Evolutionary conservation across 768 basidiomycete species (phyloP).

Genomic region (Suillus occidentalis): DNA sequence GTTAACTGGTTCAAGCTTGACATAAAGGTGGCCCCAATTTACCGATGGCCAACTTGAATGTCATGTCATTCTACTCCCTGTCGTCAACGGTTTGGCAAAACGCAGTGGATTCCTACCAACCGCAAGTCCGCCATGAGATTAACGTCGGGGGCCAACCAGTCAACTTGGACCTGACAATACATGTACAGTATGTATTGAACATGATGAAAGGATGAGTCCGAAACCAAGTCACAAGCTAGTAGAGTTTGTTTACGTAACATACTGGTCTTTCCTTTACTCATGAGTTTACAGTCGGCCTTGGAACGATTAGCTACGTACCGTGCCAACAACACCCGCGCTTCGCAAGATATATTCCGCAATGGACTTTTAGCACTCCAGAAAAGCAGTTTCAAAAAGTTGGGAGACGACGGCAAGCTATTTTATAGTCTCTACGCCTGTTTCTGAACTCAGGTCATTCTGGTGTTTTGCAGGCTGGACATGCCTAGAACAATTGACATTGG

Average conservation of each 20-base stretch:
- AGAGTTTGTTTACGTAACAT: conserved; percentile 17
- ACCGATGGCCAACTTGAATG: no score
- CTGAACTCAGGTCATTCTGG: background rate
- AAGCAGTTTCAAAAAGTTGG: conserved; percentile 40
- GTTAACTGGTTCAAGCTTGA: no score
- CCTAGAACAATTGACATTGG: conserved; percentile 76
- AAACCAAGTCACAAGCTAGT: no score
- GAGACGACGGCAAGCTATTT: conserved; percentile 52
- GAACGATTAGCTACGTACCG: conserved; percentile 56
- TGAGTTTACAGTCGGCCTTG: conserved; percentile 50
- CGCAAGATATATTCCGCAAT: conserved; percentile 58
- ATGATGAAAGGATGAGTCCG: no score
- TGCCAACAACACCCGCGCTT: conserved; percentile 48
- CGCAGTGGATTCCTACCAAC: no score
- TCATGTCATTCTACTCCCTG: no score
- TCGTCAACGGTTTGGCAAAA: no score
- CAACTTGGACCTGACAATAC: no score
- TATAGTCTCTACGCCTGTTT: background rate
- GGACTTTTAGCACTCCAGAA: conserved; percentile 52
- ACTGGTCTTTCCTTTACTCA: conserved; percentile 19
- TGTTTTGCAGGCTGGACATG: conserved; percentile 65
- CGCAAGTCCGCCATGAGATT: no score
- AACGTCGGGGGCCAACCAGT: no score
- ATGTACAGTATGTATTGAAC: no score
- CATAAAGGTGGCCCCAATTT: no score